Percentiles rank a stretch among this genome's conserved stretches.
phyloP scores from a whole-genome alignment of 2,329 filamentous ascomycete genomes.

The Aspergillus sp. region DNA sequence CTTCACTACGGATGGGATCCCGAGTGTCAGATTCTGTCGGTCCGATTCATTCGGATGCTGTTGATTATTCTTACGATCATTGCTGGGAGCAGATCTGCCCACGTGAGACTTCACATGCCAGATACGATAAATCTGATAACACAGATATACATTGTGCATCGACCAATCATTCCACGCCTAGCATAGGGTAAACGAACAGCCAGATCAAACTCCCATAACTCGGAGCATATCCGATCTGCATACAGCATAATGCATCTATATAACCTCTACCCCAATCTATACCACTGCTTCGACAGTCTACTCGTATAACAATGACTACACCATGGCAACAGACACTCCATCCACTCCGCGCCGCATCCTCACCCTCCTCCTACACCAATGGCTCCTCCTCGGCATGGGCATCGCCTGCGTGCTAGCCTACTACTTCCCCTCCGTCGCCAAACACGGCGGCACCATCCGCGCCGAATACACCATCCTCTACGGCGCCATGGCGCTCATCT shows the following conservation, averaged over 20 bases:
- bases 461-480: constrained; percentile 58
- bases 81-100: background rate
- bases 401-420: constrained; percentile 54
- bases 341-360: constrained; percentile 8
- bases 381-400: constrained; percentile 64
- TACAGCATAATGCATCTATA: background rate
- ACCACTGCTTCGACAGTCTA: background rate
- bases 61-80: no score
- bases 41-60: no score
- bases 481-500: constrained; percentile 67
- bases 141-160: no score
- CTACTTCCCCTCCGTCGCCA: constrained; percentile 52
- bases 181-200: constrained; percentile 1
- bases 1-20: constrained; percentile 1
- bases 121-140: background rate
- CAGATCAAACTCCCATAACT: background rate
- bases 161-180: no score
- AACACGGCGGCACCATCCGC: constrained; percentile 43
- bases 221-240: background rate
- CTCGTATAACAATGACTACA: background rate
- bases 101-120: background rate
- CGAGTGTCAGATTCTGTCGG: background rate
- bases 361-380: constrained; percentile 53
- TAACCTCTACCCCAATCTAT: background rate
- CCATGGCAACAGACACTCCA: background rate